These are phyloP conservation scores for Hyaloscypha variabilis DNA, from an alignment of 495 filamentous ascomycete genomes.

Conservation along the genomic window DNA sequence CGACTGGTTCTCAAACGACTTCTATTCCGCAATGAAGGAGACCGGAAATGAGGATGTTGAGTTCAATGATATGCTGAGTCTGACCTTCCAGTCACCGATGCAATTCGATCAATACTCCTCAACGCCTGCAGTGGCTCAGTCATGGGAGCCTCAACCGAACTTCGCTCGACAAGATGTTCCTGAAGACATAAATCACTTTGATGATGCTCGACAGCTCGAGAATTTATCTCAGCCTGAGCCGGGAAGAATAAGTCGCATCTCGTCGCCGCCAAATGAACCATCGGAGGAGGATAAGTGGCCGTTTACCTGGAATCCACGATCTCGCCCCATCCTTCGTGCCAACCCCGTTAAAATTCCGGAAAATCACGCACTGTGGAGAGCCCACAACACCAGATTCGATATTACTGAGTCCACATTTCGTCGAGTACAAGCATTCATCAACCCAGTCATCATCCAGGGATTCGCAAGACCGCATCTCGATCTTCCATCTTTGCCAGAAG, in stretches of 20 bases:
- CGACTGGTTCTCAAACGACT: too few relatives aligned
- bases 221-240: too few relatives aligned
- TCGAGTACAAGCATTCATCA: background rate
- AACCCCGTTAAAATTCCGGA: conserved; percentile 6
- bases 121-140: too few relatives aligned
- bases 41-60: too few relatives aligned
- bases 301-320: conserved; percentile 10
- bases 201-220: too few relatives aligned
- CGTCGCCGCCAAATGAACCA: background rate
- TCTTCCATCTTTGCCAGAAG: conserved; percentile 3
- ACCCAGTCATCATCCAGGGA: background rate
- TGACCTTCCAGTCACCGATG: too few relatives aligned
- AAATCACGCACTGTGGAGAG: background rate
- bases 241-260: background rate
- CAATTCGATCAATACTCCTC: too few relatives aligned
- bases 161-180: too few relatives aligned
- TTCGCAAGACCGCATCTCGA: background rate
- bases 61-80: too few relatives aligned
- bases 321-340: background rate
- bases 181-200: too few relatives aligned
- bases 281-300: conserved; percentile 13
- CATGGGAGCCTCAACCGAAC: too few relatives aligned
- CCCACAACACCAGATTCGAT: conserved; percentile 12
- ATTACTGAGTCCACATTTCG: conserved; percentile 1
- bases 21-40: too few relatives aligned